Evolutionary conservation across 306 rosid species (phyloP).

Genomic region (Citrullus amarus): DNA sequence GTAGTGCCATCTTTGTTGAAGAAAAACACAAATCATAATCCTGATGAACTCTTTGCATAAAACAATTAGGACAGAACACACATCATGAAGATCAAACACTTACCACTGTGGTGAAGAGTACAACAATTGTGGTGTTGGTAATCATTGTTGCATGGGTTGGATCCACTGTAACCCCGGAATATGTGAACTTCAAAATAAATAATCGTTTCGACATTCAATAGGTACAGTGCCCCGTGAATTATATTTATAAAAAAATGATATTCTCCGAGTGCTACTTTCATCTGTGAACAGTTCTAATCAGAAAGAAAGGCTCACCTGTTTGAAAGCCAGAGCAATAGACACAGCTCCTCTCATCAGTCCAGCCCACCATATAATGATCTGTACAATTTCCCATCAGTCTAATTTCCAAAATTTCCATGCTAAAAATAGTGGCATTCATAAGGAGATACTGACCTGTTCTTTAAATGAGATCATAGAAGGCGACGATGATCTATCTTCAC

Average conservation of each 20-base stretch:
- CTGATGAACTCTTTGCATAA: too few species aligned
- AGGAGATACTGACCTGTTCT: slow-evolving; percentile 45
- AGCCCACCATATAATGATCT: slow-evolving; percentile 92
- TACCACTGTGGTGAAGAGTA: slow-evolving; percentile 81
- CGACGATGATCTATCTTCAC: slow-evolving; percentile 14
- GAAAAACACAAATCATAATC: too few species aligned
- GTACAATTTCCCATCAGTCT: not conserved
- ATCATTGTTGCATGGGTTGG: slow-evolving; percentile 69
- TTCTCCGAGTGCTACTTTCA: not conserved
- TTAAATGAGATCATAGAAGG: slow-evolving; percentile 35
- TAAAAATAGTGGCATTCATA: not conserved
- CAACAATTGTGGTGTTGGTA: slow-evolving; percentile 67
- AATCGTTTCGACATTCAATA: not conserved
- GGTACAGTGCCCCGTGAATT: not conserved
- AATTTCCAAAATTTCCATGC: not conserved
- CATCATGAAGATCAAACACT: slow-evolving; percentile 1
- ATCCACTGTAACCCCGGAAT: slow-evolving; percentile 63
- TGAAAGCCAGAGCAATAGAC: slow-evolving; percentile 87
- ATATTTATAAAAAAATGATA: not conserved
- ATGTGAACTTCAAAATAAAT: slow-evolving; percentile 53
- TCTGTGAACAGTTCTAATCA: not conserved
- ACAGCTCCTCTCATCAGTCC: slow-evolving; percentile 94
- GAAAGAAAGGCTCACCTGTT: slow-evolving; percentile 35
- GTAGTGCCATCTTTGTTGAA: not conserved
- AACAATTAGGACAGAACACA: not conserved